Base-by-base conservation (phyloP, 441 rosid genomes). In the Codiaeum variegatum region DNA sequence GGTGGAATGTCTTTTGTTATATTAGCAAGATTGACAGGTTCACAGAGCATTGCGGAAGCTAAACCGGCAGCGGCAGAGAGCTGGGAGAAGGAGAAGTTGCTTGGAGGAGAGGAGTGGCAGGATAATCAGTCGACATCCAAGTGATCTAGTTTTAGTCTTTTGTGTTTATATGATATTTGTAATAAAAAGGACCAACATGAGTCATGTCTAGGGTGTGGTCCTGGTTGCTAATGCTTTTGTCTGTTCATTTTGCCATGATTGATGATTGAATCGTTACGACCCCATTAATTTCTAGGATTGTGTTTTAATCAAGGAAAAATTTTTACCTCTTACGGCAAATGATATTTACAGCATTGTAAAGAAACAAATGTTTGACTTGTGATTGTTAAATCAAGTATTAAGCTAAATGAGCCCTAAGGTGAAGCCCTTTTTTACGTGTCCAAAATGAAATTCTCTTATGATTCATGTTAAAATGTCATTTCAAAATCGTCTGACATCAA, bases 1-100 rank as follows among this genome's bases (percentile, higher is more conserved):
- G 98, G 99, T 5, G 98, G 99, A 6, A 84, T 91, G 97, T 69
- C 97, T 8, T 96, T 96, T 80, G 98, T 93, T 52, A 54, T 86
- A 1, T 72, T 96, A 78, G 99, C 98, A 3, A 91, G 95, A 85
- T 19, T 96, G 85, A 96, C 98, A 0, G 98, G 98, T 13, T 82
- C 98, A 5, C 98, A 93, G 87, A 83, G 89, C 1, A 85, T 80
- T 11, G 78, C 29, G 23, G 86, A 78, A 72, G 71, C 71, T 58
- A 81, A 71, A 56, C 75, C 84, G 18, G 72, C 63, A 40, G 73
- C 49, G 19, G 85, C 21, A 16, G 71, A 70, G 56, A 71, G 40
- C 12, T 52, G 76, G 1, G 84, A 81, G 75, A 83, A 81, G 81
- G 89, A 84, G 80, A 83, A 82, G 63, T 75, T 85, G 75, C 70